Evolutionary conservation across 2,329 filamentous ascomycete genomes (phyloP), one percentile per base, ranked within the genome.

Genomic region (Diplodia corticola): DNA sequence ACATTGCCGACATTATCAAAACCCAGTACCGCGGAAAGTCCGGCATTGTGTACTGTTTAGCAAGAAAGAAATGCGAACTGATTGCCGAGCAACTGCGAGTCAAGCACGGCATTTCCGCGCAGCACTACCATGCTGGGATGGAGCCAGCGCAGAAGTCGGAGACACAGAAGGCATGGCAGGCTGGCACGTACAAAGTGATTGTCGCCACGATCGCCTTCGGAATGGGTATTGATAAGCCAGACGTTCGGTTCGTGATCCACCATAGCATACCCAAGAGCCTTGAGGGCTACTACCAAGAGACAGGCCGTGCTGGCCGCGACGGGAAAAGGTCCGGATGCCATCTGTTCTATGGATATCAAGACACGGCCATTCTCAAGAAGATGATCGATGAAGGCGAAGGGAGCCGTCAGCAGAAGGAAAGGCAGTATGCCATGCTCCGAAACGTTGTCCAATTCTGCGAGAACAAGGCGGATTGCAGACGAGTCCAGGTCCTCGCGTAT

Each of bases 221-320:
- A 6, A 99, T 99, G 95, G 95, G 95, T n/a, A 99, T 99, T 70
- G 95, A 99, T 81, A 99, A 99, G 77, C 87, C 93, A 0, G 91
- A 99, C 75, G 95, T 99, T 55, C 91, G 95, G 30, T 99, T 96
- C 75, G 95, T 99, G 37, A 92, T 99, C 48, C 96, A 99, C 74
- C 90, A 96, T 73, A 91, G 89, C 50, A 84, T 99, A 5, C 95
- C 95, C 1, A 98, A 99, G 78, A 97, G 92, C 72, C 81, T 99
- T 64, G 95, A 99, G 79, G 95, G 95, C 0, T 99, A 99, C 77
- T 99, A 99, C 74, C 95, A 99, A 76, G 95, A 99, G 77, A 99
- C 95, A 51, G 95, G 95, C 1, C 90, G 95, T 72, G 95, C 96
- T 67, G 95, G 95, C 6, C 88, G 95, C 75, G 95, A 99, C 76